These are phyloP conservation scores for Penicillium ucsense DNA, from an alignment of 495 filamentous ascomycete genomes.

Conservation along the genomic window DNA sequence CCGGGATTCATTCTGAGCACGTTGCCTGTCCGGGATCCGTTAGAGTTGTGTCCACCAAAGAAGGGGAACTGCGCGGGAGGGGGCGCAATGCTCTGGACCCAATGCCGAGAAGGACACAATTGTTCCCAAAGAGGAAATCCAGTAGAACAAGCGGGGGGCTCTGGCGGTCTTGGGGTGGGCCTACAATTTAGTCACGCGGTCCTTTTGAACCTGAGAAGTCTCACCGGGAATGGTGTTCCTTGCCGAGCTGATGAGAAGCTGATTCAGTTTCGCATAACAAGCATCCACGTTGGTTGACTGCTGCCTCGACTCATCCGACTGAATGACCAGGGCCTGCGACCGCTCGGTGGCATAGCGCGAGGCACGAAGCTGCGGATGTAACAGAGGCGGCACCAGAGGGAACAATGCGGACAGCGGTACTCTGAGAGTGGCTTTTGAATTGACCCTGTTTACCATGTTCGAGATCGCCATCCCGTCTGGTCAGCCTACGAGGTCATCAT, in stretches of 20 bases:
- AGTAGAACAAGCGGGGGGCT: no score
- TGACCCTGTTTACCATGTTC: constrained; percentile 50
- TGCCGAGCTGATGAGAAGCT: constrained; percentile 45
- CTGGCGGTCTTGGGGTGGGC: constrained; percentile 13
- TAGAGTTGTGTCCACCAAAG: neutral
- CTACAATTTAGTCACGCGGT: constrained; percentile 56
- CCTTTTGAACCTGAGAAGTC: constrained; percentile 48
- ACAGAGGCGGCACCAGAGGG: constrained; percentile 52
- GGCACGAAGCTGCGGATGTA: constrained; percentile 52
- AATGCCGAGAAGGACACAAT: no score
- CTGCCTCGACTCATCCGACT: constrained; percentile 56
- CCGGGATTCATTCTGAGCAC: constrained; percentile 58
- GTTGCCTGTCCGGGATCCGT: constrained; percentile 43
- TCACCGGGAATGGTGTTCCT: constrained; percentile 51
- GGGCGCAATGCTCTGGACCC: no score
- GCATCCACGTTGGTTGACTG: constrained; percentile 55
- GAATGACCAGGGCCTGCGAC: constrained; percentile 55
- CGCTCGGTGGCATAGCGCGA: constrained; percentile 62
- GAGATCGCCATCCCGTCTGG: neutral
- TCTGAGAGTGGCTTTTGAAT: constrained; percentile 80
- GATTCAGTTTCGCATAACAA: constrained; percentile 53
- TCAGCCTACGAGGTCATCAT: neutral
- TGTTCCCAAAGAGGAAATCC: no score
- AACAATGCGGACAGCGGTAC: constrained; percentile 49
- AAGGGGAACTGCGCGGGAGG: neutral